Percentiles rank a stretch among this genome's conserved stretches.
These are phyloP conservation scores for Ceratocystis harringtonii DNA, from an alignment of 2,329 filamentous ascomycete genomes.

Conservation along the genomic window DNA sequence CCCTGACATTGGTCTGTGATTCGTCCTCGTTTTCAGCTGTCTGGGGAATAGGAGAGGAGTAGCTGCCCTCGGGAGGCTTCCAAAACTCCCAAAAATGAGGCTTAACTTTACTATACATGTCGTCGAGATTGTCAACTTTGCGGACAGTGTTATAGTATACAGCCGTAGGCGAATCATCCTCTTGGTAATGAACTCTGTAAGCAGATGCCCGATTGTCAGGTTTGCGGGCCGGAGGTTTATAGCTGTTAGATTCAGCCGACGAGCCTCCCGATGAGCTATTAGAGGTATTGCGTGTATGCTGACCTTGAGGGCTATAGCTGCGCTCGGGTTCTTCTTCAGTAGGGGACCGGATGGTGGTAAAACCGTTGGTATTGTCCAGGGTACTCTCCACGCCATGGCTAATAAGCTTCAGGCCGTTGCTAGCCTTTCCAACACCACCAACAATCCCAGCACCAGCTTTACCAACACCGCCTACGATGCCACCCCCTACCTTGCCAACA, in stretches of 20 bases:
- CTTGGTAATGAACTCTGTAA: slow-evolving; percentile 8
- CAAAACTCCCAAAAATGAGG: slow-evolving; percentile 48
- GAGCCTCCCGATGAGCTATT: not conserved
- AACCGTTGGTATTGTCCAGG: slow-evolving; percentile 42
- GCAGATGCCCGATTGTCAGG: not conserved
- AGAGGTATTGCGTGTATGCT: not conserved
- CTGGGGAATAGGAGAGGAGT: slow-evolving; percentile 46
- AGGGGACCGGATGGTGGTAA: slow-evolving; percentile 24
- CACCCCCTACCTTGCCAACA: slow-evolving; percentile 12
- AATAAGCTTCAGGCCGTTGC: slow-evolving; percentile 33
- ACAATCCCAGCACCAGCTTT: slow-evolving; percentile 25
- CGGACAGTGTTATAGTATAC: slow-evolving; percentile 37
- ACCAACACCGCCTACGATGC: slow-evolving; percentile 11
- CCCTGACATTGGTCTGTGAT: slow-evolving; percentile 28
- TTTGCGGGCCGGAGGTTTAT: not conserved
- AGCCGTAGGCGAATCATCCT: slow-evolving; percentile 1
- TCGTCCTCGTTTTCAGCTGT: slow-evolving; percentile 30
- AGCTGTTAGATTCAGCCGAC: slow-evolving; percentile 10
- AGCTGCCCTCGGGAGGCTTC: slow-evolving; percentile 47
- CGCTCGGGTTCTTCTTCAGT: not conserved
- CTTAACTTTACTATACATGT: slow-evolving; percentile 33
- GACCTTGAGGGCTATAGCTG: slow-evolving; percentile 18
- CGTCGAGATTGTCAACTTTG: slow-evolving; percentile 33
- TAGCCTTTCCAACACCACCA: slow-evolving; percentile 29
- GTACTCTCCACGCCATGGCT: slow-evolving; percentile 37